Base-by-base conservation (phyloP, 768 basidiomycete genomes). In the Russula emetica region DNA sequence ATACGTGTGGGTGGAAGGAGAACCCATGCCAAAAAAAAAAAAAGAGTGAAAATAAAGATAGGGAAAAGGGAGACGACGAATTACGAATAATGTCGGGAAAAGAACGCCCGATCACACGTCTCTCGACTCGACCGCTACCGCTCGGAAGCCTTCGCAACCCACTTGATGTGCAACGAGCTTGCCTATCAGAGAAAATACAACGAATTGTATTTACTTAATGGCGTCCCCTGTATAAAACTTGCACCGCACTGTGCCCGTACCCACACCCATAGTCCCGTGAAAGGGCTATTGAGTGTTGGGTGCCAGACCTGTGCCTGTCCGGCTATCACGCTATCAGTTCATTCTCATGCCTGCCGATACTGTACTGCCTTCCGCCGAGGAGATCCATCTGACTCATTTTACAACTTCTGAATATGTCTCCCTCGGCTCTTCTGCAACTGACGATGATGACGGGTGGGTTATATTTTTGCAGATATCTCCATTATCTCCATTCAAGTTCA, bases 41-140 rank as follows among this genome's bases (percentile, higher is more conserved):
- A 54, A 34, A 32, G 14, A 18, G 36, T 20, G n/a, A 4, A 20
- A 53, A 16, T 16, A 18, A 45, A 38, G 13, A 47, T 26, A 20
- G 45, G 22, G n/a, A 57, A 53, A 2, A 14, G 18, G 40, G 20
- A 14, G 6, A 55, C 11, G 9, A 38, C 32, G 56, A 61, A 64
- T 44, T 53, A n/a, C n/a, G 44, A 44, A 34, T 38, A 38, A 44
- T 61, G 47, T 51, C 63, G 63, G 63, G 32, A 64, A 42, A 65
- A 65, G 59, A 52, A 57, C 55, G 49, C 63, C 42, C 59, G 59
- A 65, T 65, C 64, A 65, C 64, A 50, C 63, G 63, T 52, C 36
- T 26, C 34, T 22, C 47, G 42, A 50, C 45, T 22, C 1, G 44
- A 45, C 44, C 44, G 44, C 20, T 22, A 22, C 44, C 60, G 55